Evolutionary conservation across 2,329 filamentous ascomycete genomes (phyloP).

Genomic region (Aspergillus transmontanensis): DNA sequence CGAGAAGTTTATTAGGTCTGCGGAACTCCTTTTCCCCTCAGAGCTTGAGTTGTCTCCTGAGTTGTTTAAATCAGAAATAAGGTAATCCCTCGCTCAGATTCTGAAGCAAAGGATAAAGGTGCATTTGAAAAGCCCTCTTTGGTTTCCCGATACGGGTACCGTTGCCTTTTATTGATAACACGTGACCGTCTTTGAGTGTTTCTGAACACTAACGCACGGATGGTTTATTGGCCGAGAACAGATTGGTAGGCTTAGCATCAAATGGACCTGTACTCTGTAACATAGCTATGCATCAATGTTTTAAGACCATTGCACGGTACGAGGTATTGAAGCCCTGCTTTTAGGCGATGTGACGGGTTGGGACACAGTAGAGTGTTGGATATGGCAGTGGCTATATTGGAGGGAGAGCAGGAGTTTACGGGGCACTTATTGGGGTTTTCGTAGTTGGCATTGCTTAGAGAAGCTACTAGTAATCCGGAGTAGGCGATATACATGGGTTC

Average conservation of each 20-base stretch:
- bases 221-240: background rate
- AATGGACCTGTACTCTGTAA: background rate
- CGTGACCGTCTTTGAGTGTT: background rate
- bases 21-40: background rate
- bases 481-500: too few relatives aligned
- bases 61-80: background rate
- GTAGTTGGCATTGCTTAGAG: too few relatives aligned
- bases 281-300: background rate
- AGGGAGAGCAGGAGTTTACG: too few relatives aligned
- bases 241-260: background rate
- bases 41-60: background rate
- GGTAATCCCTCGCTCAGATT: background rate
- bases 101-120: background rate
- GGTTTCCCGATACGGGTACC: background rate
- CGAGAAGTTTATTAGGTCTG: slow-evolving; percentile 16
- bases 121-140: background rate
- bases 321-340: background rate
- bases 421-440: too few relatives aligned
- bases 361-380: too few relatives aligned
- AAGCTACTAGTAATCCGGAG: too few relatives aligned
- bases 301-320: background rate
- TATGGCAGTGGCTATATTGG: too few relatives aligned
- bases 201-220: background rate
- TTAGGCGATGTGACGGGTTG: too few relatives aligned
- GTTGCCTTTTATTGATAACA: background rate